Evolutionary conservation across 1,284 basidiomycete species (phyloP).

Genomic region (Puccinia horiana): DNA sequence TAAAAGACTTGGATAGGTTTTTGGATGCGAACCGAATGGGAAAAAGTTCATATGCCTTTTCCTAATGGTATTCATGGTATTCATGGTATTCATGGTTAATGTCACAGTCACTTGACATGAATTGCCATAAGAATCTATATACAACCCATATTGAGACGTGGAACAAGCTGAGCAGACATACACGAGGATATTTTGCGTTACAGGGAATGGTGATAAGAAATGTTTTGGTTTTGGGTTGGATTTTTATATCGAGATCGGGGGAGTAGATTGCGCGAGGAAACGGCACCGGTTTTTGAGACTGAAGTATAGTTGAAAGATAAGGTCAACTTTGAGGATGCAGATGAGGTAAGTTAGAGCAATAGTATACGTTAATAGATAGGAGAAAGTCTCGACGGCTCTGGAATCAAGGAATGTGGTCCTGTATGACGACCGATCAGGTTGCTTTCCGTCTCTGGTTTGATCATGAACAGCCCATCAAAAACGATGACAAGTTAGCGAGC

Average conservation of each 20-base stretch:
- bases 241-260: constrained; percentile 3
- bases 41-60: too few relatives aligned
- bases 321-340: constrained; percentile 6
- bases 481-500: background rate
- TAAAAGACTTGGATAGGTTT: too few relatives aligned
- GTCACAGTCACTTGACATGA: too few relatives aligned
- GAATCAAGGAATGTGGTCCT: background rate
- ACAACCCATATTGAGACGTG: too few relatives aligned
- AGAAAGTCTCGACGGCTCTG: background rate
- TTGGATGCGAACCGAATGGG: too few relatives aligned
- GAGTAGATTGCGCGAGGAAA: background rate
- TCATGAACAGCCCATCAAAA: background rate
- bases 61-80: too few relatives aligned
- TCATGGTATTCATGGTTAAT: too few relatives aligned
- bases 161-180: too few relatives aligned
- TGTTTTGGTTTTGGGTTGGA: background rate
- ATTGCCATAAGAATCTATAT: too few relatives aligned
- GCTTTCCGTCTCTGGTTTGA: background rate
- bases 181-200: too few relatives aligned
- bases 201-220: background rate
- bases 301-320: constrained; percentile 7
- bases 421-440: background rate
- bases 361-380: background rate
- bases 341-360: constrained; percentile 13
- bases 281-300: background rate